phyloP scores from a whole-genome alignment of 2,329 filamentous ascomycete genomes.

The Colletotrichum lentis region DNA sequence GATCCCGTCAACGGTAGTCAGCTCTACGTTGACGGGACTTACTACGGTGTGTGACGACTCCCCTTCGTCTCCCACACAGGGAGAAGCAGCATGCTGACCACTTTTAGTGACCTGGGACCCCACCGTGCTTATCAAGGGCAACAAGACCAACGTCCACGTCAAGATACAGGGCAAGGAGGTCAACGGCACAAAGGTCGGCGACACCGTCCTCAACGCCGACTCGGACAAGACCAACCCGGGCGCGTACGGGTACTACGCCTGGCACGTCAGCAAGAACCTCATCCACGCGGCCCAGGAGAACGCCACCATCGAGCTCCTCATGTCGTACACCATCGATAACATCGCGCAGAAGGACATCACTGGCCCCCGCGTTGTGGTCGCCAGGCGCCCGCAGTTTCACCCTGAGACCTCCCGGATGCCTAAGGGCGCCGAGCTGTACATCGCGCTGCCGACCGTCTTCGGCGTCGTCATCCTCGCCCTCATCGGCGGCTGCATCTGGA shows the following conservation, averaged over 20 bases:
- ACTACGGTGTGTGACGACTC: constrained; percentile 57
- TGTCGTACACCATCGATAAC: constrained; percentile 47
- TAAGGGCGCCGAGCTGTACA: constrained; percentile 55
- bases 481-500: constrained; percentile 64
- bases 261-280: constrained; percentile 43
- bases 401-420: constrained; percentile 47
- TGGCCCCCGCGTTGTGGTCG: constrained; percentile 55
- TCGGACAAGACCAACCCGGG: constrained; percentile 31
- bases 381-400: constrained; percentile 47
- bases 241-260: constrained; percentile 47
- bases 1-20: constrained; percentile 54
- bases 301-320: constrained; percentile 43
- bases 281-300: constrained; percentile 41
- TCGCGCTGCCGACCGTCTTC: constrained; percentile 62
- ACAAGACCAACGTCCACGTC: constrained; percentile 47
- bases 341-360: constrained; percentile 47
- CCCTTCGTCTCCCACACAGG: background rate
- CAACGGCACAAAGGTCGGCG: constrained; percentile 48
- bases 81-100: constrained; percentile 19
- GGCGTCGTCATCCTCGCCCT: constrained; percentile 57
- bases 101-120: constrained; percentile 66
- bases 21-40: constrained; percentile 56
- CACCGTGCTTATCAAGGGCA: constrained; percentile 56
- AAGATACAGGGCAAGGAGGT: constrained; percentile 51
- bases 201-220: constrained; percentile 34